Conservation (phyloP, 2,329 filamentous ascomycete genomes). For the Lasiodiplodia sp. region DNA sequence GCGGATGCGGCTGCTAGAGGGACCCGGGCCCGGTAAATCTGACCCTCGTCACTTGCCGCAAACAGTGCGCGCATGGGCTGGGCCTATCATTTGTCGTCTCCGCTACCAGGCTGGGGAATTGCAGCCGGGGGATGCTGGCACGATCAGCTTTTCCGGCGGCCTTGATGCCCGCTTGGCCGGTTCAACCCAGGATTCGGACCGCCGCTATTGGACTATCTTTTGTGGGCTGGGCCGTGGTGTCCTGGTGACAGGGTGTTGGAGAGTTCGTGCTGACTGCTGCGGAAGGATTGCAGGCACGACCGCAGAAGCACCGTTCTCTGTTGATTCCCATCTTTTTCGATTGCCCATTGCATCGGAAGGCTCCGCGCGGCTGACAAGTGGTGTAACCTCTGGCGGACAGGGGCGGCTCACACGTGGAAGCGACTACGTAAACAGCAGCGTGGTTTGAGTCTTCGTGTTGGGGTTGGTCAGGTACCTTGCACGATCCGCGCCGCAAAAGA, state of each 20-base stretch:
- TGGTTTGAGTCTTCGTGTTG: not conserved
- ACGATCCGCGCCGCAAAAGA: slow-evolving; percentile 9
- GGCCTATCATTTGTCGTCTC: not conserved
- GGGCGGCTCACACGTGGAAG: slow-evolving; percentile 11
- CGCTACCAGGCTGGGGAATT: not conserved
- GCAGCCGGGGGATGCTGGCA: not conserved
- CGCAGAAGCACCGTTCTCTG: slow-evolving; percentile 23
- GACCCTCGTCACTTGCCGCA: not conserved
- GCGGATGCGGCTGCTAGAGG: slow-evolving; percentile 1
- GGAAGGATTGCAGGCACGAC: slow-evolving; percentile 8
- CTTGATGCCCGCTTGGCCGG: not conserved
- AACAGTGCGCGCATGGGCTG: not conserved
- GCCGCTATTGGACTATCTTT: slow-evolving; percentile 6
- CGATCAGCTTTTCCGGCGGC: slow-evolving; percentile 9
- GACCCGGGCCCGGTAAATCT: slow-evolving; percentile 8
- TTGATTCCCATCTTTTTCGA: not conserved
- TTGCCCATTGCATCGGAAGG: not conserved
- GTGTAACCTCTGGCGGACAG: not conserved
- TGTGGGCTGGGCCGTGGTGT: slow-evolving; percentile 7
- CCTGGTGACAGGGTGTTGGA: slow-evolving; percentile 10
- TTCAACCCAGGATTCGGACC: not conserved
- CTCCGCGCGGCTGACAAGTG: not conserved
- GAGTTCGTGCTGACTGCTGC: not conserved
- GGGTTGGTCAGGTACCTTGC: not conserved
- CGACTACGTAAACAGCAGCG: slow-evolving; percentile 24